Evolutionary conservation across 306 rosid species (phyloP), one percentile per base, ranked within the genome.

Genomic region (Castanopsis chinensis): DNA sequence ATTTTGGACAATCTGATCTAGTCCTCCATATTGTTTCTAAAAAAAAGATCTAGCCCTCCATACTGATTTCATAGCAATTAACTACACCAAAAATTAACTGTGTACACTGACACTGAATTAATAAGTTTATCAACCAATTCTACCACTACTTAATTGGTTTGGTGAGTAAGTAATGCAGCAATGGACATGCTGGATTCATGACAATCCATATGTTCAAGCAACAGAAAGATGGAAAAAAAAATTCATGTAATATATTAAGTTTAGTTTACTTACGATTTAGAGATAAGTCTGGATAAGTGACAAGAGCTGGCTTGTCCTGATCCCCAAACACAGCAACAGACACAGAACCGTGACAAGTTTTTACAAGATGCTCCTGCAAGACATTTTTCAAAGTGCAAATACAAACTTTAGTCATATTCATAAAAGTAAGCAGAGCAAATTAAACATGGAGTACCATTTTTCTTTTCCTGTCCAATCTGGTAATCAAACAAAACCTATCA

Each of bases 251-350:
- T 82, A 73, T 21, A 33, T 27, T 55, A 74, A 60, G 72, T n/a
- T 30, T 64, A 61, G 52, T 21, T 43, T 33, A 82, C 99, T 88
- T 87, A 95, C 99, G 82, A 85, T 95, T 93, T 89, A 91, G 83
- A 80, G 91, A 98, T 86, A 95, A 85, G 86, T 95, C 99, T 20
- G 99, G 99, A 82, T 93, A 95, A 20, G 98, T 93, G 63, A 93
- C 81, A 28, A 95, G 96, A 73, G 97, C 99, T 74, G 99, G 98
- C 77, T 95, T 95, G 79, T 95, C 97, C 80, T 74, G 97, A 82
- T 95, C 98, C 84, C 99, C 99, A 81, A 86, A 85, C 85, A 95
- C 93, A 55, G 96, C 76, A 78, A 93, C 96, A 15, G 97, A 90
- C 63, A 95, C 85, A 33, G 68, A 82, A 81, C 99, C 98, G 82